Evolutionary conservation across 208 protist species (phyloP), one percentile per base, ranked within the genome.

Genomic region (Novymonas esmeraldas): DNA sequence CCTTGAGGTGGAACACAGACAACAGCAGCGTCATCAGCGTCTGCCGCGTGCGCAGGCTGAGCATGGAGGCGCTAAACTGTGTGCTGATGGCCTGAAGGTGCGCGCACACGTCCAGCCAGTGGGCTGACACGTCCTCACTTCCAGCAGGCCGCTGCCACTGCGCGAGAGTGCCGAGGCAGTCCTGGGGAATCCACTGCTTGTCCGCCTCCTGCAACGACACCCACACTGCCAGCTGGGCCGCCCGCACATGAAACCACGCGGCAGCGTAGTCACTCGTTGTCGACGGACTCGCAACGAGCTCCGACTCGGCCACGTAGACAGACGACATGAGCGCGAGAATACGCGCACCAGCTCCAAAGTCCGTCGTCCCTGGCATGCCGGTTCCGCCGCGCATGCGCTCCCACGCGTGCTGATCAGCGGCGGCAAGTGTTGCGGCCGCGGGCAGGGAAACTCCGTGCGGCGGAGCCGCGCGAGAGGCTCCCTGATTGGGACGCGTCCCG

Each of bases 1-100:
- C 85, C 44, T 75, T 74, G 29, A 79, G 44, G 28, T 82, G 78
- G 52, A 93, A 84, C 9, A 88, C 75, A n/a, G 85, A 87, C 11
- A 96, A 75, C 55, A 96, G 64, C 63, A 84, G 64, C 26, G 78
- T 76, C 18, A 89, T 55, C 29, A 94, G 76, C 31, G 64, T 79
- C 33, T 89, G 78, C 7, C 74, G 74, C 69, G 77, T 84, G 46
- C 64, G 70, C 14, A 73, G 28, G 51, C 72, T 82, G 24, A 87
- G 66, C 70, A 90, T 78, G 14, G 84, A 90, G 38, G 55, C 61
- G n/a, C 76, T 58, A 18, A 39, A 56, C 28, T 65, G 60, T 6
- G 80, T 73, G 70, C 70, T 76, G 3, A 90, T 58, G 24, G 67
- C 76, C 50, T 73, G 67, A 46, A 54, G 64, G 70, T 70, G 87